Percentiles rank a stretch among this genome's conserved stretches.
phyloP scores from a whole-genome alignment of 495 filamentous ascomycete species.

The Thozetella sp. region DNA sequence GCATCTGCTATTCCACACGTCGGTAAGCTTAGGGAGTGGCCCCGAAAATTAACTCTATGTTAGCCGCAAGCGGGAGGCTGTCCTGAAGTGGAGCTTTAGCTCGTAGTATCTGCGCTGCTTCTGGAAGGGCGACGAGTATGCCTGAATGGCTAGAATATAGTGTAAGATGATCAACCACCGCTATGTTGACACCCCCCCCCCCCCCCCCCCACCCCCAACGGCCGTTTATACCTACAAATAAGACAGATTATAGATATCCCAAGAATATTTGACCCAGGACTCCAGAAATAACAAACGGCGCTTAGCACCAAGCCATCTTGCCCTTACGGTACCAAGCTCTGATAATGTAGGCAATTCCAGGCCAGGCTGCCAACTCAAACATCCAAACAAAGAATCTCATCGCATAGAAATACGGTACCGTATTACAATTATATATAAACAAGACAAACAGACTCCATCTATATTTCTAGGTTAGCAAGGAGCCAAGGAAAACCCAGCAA shows the following conservation, averaged over 20 bases:
- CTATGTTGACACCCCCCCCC: constrained; percentile 47
- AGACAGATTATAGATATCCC: constrained; percentile 53
- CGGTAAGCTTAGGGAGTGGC: constrained; percentile 51
- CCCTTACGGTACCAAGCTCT: constrained; percentile 32
- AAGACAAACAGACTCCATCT: constrained; percentile 1
- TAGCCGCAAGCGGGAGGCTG: constrained; percentile 58
- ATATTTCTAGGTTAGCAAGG: not conserved
- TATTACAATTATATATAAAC: not conserved
- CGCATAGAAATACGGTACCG: constrained; percentile 29
- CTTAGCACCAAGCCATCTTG: constrained; percentile 32
- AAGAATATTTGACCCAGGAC: constrained; percentile 43
- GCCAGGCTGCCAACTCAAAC: constrained; percentile 28
- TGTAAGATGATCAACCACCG: constrained; percentile 43
- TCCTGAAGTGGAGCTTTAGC: constrained; percentile 67
- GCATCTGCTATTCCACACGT: constrained; percentile 53
- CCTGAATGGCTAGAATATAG: constrained; percentile 8
- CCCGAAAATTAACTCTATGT: constrained; percentile 68
- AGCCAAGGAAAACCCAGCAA: not conserved
- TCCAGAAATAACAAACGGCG: constrained; percentile 26
- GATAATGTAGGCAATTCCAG: constrained; percentile 27
- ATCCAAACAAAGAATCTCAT: constrained; percentile 50
- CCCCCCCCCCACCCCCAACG: no score
- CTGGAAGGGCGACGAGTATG: constrained; percentile 59
- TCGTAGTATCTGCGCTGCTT: constrained; percentile 69
- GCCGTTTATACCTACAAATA: constrained; percentile 45